Percentiles rank a stretch among this genome's conserved stretches.
Evolutionary conservation across 805 yeast genomes (phyloP).

Genomic region (Candida coquimbonensis): DNA sequence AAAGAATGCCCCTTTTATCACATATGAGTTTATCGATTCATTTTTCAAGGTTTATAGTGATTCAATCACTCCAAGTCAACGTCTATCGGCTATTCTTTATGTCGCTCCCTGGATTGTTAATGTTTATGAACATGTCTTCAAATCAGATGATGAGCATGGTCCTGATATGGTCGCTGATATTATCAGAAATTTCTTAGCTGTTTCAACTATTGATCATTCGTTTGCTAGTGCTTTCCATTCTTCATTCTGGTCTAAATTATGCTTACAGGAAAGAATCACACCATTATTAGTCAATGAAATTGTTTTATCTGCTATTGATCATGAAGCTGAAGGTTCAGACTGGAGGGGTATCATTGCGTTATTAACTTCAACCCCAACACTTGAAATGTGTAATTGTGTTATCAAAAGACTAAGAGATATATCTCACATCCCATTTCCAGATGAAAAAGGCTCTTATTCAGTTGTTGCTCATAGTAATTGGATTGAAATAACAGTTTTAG

Average conservation of each 20-base stretch:
- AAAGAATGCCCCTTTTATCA: constrained; percentile 44
- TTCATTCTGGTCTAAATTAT: constrained; percentile 61
- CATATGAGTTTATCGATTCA: constrained; percentile 47
- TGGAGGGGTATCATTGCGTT: constrained; percentile 60
- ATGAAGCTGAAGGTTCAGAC: constrained; percentile 65
- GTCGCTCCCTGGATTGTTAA: constrained; percentile 73
- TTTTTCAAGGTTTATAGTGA: constrained; percentile 46
- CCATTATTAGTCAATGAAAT: constrained; percentile 64
- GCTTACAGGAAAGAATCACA: constrained; percentile 52
- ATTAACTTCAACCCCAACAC: constrained; percentile 59
- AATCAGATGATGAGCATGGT: constrained; percentile 50
- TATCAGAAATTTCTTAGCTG: constrained; percentile 53
- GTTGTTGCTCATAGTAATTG: constrained; percentile 52
- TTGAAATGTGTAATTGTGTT: constrained; percentile 64
- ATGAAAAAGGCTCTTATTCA: constrained; percentile 32
- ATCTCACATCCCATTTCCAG: constrained; percentile 42
- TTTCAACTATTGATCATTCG: constrained; percentile 43
- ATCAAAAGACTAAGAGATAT: constrained; percentile 49
- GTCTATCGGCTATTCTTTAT: constrained; percentile 31
- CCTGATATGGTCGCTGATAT: constrained; percentile 52
- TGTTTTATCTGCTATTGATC: constrained; percentile 65
- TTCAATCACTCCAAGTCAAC: constrained; percentile 27
- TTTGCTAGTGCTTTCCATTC: constrained; percentile 49
- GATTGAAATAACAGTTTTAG: constrained; percentile 65
- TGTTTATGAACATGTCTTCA: constrained; percentile 49